A percentile compares a stretch with the other conserved stretches of the same genome.
These are phyloP conservation scores for Fraxinus anomala DNA, from an alignment of 257 asterid genomes.

Conservation along the genomic window DNA sequence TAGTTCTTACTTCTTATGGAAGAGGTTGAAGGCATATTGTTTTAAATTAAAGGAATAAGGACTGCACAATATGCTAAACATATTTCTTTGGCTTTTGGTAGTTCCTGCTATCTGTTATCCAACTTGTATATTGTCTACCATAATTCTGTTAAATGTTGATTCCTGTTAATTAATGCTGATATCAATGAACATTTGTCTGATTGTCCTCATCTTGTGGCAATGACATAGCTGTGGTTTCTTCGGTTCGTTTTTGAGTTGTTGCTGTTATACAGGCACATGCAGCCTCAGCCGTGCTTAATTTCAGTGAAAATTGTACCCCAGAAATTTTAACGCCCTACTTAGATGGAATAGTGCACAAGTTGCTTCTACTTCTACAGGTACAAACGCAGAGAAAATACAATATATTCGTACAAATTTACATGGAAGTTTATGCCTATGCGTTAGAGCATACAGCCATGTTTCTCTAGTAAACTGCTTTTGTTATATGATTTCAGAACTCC, in stretches of 20 bases:
- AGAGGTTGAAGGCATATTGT: neutral
- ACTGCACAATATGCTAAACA: neutral
- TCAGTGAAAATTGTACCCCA: slow-evolving; percentile 91
- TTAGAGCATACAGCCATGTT: neutral
- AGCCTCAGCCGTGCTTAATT: slow-evolving; percentile 95
- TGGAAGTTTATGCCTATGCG: neutral
- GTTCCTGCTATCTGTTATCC: neutral
- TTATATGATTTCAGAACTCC: slow-evolving; percentile 64
- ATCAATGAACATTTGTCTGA: neutral
- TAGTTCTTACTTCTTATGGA: neutral
- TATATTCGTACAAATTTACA: neutral
- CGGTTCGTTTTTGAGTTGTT: slow-evolving; percentile 10
- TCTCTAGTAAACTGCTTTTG: slow-evolving; percentile 18
- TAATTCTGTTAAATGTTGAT: neutral
- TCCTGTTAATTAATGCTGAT: neutral
- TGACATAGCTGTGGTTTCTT: neutral
- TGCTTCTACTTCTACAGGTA: slow-evolving; percentile 86
- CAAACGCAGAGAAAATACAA: slow-evolving; percentile 10
- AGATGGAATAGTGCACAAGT: slow-evolving; percentile 81
- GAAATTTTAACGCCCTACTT: slow-evolving; percentile 84
- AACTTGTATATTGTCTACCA: neutral
- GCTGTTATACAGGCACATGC: slow-evolving; percentile 79
- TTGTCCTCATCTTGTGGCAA: slow-evolving; percentile 16
- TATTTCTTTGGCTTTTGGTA: neutral
- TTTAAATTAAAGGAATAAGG: neutral